phyloP scores from a whole-genome alignment of 2,329 filamentous ascomycete genomes.

The Sclerotinia borealis region DNA sequence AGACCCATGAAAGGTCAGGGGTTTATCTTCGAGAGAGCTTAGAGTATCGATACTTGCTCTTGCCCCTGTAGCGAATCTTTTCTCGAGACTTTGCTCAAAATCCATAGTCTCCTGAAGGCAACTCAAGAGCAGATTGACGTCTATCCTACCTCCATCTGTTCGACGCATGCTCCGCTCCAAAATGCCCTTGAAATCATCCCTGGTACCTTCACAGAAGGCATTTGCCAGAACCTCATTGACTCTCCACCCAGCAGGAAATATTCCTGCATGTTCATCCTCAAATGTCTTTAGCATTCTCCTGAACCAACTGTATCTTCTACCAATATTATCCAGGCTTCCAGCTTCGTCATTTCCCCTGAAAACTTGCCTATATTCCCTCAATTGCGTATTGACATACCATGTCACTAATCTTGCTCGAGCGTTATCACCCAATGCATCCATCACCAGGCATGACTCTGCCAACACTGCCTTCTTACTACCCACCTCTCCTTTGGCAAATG shows the following conservation, averaged over 20 bases:
- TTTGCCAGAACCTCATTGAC: conserved; percentile 87
- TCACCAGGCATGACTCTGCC: conserved; percentile 82
- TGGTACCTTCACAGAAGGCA: conserved; percentile 89
- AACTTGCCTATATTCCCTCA: conserved; percentile 91
- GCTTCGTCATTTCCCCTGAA: conserved; percentile 97
- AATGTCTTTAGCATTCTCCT: conserved; percentile 92
- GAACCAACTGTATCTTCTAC: conserved; percentile 92
- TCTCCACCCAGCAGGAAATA: conserved; percentile 84
- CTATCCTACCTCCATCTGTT: conserved; percentile 69
- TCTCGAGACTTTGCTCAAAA: conserved; percentile 89
- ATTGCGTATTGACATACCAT: conserved; percentile 97
- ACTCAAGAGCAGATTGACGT: conserved; percentile 81
- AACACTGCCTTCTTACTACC: conserved; percentile 62
- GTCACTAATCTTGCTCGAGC: conserved; percentile 77
- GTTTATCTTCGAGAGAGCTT: conserved; percentile 68
- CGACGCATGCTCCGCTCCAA: conserved; percentile 80
- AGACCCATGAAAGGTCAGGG: conserved; percentile 75
- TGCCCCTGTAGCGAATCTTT: conserved; percentile 67
- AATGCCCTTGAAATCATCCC: conserved; percentile 92
- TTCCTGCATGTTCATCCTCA: conserved; percentile 81
- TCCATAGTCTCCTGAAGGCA: conserved; percentile 94
- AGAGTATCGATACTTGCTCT: conserved; percentile 85
- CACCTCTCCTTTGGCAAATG: conserved; percentile 85
- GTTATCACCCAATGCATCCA: conserved; percentile 88
- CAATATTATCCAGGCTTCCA: conserved; percentile 93